Conservation (phyloP, 495 filamentous ascomycete genomes). For the Penicillium egyptiacum region DNA sequence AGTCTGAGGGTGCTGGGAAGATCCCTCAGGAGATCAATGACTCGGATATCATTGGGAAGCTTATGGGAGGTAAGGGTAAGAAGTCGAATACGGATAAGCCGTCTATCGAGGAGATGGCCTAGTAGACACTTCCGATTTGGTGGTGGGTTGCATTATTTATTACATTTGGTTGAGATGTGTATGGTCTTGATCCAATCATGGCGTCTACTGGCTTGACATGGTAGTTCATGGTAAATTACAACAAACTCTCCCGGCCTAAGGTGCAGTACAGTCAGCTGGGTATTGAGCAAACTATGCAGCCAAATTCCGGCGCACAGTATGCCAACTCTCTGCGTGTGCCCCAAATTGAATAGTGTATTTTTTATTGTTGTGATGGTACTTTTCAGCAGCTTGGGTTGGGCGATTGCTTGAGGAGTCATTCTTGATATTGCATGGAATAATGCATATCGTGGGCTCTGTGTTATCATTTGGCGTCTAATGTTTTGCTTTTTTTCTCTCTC, state of each 20-base stretch:
- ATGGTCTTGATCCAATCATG: background rate
- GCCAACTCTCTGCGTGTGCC: too few species aligned
- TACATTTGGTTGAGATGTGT: background rate
- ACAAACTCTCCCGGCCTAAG: too few species aligned
- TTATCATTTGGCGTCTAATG: slow-evolving; percentile 6
- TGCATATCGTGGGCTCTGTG: background rate
- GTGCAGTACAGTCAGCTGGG: too few species aligned
- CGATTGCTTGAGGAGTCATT: too few species aligned
- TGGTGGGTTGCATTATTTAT: background rate
- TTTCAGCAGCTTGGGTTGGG: too few species aligned
- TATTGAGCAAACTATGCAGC: too few species aligned
- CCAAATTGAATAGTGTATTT: too few species aligned
- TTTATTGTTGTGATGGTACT: too few species aligned
- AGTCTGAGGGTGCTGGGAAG: slow-evolving; percentile 6
- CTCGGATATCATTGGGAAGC: slow-evolving; percentile 39
- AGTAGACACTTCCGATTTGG: slow-evolving; percentile 12
- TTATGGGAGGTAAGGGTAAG: slow-evolving; percentile 43
- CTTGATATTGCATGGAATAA: too few species aligned
- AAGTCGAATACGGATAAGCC: slow-evolving; percentile 36
- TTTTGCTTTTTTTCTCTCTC: background rate
- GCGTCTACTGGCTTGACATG: background rate
- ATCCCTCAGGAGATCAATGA: slow-evolving; percentile 23
- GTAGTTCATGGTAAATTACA: too few species aligned
- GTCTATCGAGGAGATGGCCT: slow-evolving; percentile 44
- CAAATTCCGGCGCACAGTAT: too few species aligned